phyloP scores from a whole-genome alignment of 1,284 basidiomycete genomes.

The Polyporus tsugae region DNA sequence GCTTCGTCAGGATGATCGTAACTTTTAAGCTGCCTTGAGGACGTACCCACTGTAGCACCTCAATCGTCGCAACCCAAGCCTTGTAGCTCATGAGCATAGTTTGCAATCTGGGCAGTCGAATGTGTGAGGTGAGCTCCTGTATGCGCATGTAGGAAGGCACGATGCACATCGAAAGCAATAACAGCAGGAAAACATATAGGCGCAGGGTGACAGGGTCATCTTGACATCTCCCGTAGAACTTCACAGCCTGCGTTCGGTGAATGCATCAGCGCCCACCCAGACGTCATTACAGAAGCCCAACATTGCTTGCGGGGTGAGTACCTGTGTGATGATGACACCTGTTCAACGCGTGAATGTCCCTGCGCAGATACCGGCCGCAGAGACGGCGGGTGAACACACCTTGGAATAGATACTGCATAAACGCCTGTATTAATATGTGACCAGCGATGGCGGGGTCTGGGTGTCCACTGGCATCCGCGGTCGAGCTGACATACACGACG shows the following conservation, averaged over 20 bases:
- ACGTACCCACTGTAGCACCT: conserved; percentile 50
- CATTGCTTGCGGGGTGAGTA: not conserved
- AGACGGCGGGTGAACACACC: conserved; percentile 20
- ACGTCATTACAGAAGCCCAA: not conserved
- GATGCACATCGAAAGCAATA: conserved; percentile 54
- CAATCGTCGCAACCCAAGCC: conserved; percentile 52
- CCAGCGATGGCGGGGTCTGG: conserved; percentile 31
- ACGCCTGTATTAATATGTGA: conserved; percentile 33
- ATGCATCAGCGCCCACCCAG: not conserved
- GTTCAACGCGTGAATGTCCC: not conserved
- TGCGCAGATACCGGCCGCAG: not conserved
- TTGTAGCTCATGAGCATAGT: conserved; percentile 58
- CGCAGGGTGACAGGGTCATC: conserved; percentile 53
- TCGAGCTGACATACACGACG: not conserved
- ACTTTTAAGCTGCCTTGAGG: not conserved
- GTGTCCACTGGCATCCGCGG: conserved; percentile 1
- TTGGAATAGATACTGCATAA: conserved; percentile 38
- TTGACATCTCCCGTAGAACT: conserved; percentile 53
- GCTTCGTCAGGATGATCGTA: not conserved
- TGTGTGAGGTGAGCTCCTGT: not conserved
- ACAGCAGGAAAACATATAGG: conserved; percentile 49
- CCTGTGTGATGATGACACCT: conserved; percentile 53
- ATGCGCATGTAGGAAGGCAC: not conserved
- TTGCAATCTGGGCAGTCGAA: conserved; percentile 47
- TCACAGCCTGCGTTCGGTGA: conserved; percentile 47